Conservation (phyloP, 1,284 basidiomycete genomes). For the Boletus austroedulis region DNA sequence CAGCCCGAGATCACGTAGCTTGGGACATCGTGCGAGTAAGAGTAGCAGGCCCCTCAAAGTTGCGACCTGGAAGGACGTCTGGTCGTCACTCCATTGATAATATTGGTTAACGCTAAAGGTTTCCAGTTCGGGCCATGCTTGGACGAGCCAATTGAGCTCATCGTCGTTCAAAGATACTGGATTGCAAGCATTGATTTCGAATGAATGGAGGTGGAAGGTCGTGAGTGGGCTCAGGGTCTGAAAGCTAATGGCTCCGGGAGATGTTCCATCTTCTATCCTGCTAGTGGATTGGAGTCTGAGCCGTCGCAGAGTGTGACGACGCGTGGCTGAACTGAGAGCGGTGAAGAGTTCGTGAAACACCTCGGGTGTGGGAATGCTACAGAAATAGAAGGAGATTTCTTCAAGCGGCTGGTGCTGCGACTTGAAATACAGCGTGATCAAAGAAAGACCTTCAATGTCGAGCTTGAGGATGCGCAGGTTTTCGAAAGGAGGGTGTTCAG, state of each 20-base stretch:
- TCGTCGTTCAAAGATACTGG: conserved; percentile 15
- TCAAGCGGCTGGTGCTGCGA: neutral
- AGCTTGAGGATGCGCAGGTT: neutral
- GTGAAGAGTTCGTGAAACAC: neutral
- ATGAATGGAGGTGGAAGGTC: neutral
- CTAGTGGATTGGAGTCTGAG: neutral
- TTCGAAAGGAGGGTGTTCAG: neutral
- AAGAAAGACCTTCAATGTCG: neutral
- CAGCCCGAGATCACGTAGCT: neutral
- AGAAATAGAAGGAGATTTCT: neutral
- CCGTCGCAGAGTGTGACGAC: neutral
- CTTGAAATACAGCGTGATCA: neutral
- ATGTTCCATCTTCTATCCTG: neutral
- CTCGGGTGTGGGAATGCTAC: neutral
- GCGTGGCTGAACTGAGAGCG: neutral
- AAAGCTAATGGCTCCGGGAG: neutral
- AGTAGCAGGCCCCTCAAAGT: conserved; percentile 4
- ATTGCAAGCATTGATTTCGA: neutral
- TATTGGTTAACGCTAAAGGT: neutral
- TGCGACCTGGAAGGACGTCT: neutral
- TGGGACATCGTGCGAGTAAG: conserved; percentile 13
- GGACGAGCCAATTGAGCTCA: conserved; percentile 9
- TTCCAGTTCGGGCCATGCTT: conserved; percentile 9
- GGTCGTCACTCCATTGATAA: neutral
- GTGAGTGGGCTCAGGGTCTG: neutral